phyloP scores from a whole-genome alignment of 2,329 filamentous ascomycete species.

The Colletotrichum liriopes region DNA sequence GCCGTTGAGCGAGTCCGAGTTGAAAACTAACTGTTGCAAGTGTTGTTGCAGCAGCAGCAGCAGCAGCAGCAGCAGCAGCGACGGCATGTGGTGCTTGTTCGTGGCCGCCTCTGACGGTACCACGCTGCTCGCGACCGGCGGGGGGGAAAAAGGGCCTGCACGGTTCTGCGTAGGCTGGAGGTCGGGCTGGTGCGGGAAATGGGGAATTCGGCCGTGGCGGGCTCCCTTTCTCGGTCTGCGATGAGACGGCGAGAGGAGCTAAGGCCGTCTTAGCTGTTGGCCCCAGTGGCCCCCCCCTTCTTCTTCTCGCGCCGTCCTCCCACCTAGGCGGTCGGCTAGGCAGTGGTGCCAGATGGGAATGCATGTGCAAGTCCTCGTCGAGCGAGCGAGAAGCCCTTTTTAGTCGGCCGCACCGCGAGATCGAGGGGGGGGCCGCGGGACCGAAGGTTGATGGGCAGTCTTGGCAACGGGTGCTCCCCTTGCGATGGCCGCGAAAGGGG shows the following conservation, averaged over 20 bases:
- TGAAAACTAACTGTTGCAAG: neutral
- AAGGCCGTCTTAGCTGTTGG: constrained; percentile 8
- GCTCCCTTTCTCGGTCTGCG: neutral
- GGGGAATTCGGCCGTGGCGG: constrained; percentile 6
- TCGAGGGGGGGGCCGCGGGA: constrained; percentile 17
- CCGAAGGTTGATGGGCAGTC: constrained; percentile 21
- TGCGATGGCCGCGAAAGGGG: neutral
- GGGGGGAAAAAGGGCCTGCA: neutral
- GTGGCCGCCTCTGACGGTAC: neutral
- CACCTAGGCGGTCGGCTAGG: constrained; percentile 6
- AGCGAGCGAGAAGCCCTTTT: neutral
- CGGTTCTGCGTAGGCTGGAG: constrained; percentile 13
- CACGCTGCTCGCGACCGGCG: constrained; percentile 13
- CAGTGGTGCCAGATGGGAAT: constrained; percentile 5
- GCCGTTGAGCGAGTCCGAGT: neutral
- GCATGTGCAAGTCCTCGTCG: constrained; percentile 20
- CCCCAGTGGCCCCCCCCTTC: neutral
- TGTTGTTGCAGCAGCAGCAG: neutral
- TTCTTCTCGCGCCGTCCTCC: neutral
- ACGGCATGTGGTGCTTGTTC: constrained; percentile 7
- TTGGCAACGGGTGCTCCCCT: constrained; percentile 23
- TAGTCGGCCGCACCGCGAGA: constrained; percentile 5
- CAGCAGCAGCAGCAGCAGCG: neutral
- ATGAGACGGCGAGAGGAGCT: constrained; percentile 1
- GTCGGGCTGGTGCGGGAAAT: constrained; percentile 16